Conservation (phyloP, 495 filamentous ascomycete genomes). For the Penicillium paxilli region DNA sequence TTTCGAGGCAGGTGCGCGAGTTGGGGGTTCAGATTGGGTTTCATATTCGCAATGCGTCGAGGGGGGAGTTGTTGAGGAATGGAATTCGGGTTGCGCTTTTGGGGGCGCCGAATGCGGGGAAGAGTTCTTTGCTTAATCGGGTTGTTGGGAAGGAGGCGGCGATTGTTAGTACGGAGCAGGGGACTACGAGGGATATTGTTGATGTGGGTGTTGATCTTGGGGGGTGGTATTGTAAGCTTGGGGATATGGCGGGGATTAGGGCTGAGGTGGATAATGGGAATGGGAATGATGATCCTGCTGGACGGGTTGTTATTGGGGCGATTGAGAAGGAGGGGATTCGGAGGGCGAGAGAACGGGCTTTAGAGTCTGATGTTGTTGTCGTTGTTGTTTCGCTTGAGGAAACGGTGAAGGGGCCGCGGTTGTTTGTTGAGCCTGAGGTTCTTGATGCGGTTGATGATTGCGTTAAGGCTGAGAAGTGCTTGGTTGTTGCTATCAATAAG, state of each 20-base stretch:
- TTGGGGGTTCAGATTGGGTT: conserved; percentile 62
- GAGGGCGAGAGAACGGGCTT: conserved; percentile 75
- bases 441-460: conserved; percentile 56
- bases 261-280: too few relatives aligned
- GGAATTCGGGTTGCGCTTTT: conserved; percentile 85
- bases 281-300: conserved; percentile 13
- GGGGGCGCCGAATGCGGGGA: conserved; percentile 92
- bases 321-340: conserved; percentile 91
- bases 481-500: conserved; percentile 82
- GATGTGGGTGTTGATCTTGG: conserved; percentile 89
- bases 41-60: conserved; percentile 73
- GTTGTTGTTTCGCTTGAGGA: conserved; percentile 72
- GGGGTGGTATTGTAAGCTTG: conserved; percentile 84
- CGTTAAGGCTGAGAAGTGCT: conserved; percentile 54
- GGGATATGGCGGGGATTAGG: conserved; percentile 85
- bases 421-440: conserved; percentile 59
- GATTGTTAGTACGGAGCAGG: conserved; percentile 89
- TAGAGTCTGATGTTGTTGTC: conserved; percentile 83
- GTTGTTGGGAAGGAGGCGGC: conserved; percentile 92
- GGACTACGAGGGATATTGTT: conserved; percentile 91
- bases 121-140: conserved; percentile 88
- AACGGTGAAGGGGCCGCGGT: conserved; percentile 21
- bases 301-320: conserved; percentile 55
- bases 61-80: conserved; percentile 81
- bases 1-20: conserved; percentile 59